Evolutionary conservation across 176 grass and related monocot species (phyloP), one percentile per base, ranked within the genome.

Genomic region (Avena eriantha): DNA sequence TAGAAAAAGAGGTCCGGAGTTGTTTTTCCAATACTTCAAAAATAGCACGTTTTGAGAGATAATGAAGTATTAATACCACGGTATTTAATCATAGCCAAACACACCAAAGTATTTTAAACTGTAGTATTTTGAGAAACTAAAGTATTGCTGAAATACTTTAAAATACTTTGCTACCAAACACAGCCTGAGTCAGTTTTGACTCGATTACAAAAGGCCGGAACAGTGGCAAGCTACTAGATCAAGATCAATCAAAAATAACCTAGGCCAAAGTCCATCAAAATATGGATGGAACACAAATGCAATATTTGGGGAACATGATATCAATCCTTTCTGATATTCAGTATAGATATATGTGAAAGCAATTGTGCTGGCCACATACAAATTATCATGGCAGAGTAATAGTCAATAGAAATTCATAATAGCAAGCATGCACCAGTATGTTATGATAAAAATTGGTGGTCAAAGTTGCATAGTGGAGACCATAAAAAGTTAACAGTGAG

Each of bases 271-370:
- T 67, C 13, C 45, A 86, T 48, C 35, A 26, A 85, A 53, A 74
- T 76, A 36, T 26, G 10, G 15, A 63, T 2, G 13, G 64, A 18
- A 61, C 23, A 84, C 3, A 1, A 73, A 84, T 74, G 54, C 82
- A 74, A 47, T 9, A 23, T 79, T 79, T 79, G 35, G 19, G 57
- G 21, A 45, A 56, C 31, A 56, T 36, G 76, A 5, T 34, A 31
- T 54, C n/a, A 45, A 60, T 17, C 35, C 18, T 61, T 79, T 61
- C 55, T 45, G 36, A 79, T 79, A 60, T 61, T 23, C 77, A 24
- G 3, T 43, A 23, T 56, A 14, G 11, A 21, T 29, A 76, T 10
- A 76, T 76, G 73, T 50, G 10, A 76, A 53, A 10, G 15, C 46
- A 76, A 47, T 26, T 53, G 24, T 7, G 16, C 29, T 55, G 29